Evolutionary conservation across 129 eudicot genomes (phyloP), one percentile per base, ranked within the genome.

Genomic region (Pseudognaphalium luteoalbum): DNA sequence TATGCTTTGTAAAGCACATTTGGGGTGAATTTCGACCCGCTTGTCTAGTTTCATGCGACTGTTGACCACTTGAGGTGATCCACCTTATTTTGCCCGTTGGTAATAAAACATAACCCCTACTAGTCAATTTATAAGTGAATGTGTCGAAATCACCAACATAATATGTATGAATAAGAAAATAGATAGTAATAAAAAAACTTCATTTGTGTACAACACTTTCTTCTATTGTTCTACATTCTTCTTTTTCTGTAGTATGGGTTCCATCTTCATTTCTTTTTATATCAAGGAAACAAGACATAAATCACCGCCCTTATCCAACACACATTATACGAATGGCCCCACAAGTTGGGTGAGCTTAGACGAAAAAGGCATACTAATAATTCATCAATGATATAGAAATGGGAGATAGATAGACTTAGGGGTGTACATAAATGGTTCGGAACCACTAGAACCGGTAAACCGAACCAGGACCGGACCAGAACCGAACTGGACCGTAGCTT

Each of bases 351-450:
- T n/a, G 25, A 3, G 11, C 61, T n/a, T 17, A 57, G 62, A 19
- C 14, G 12, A 57, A 57, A 19, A 57, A 57, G 5, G 4, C 4
- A 12, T 7, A 19, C 6, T 5, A 56, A 57, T 57, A 57, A 57
- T 57, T 57, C 11, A 20, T 57, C 29, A 20, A 19, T 29, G 19
- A 57, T 57, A 57, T 57, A 21, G 1, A 57, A 14, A 57, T 57
- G 62, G 22, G 11, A 57, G 7, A n/a, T 57, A 92, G 93, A 92
- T 92, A 15, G 97, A n/a, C n/a, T n/a, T n/a, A n/a, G n/a, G n/a
- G n/a, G n/a, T n/a, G n/a, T n/a, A n/a, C n/a, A n/a, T n/a, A n/a
- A n/a, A n/a, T n/a, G n/a, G n/a, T n/a, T n/a, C n/a, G n/a, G n/a
- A n/a, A n/a, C n/a, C n/a, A n/a, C n/a, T n/a, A n/a, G n/a, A n/a